phyloP scores from a whole-genome alignment of 2,329 filamentous ascomycete genomes.

The Phyllosticta citribraziliensis region DNA sequence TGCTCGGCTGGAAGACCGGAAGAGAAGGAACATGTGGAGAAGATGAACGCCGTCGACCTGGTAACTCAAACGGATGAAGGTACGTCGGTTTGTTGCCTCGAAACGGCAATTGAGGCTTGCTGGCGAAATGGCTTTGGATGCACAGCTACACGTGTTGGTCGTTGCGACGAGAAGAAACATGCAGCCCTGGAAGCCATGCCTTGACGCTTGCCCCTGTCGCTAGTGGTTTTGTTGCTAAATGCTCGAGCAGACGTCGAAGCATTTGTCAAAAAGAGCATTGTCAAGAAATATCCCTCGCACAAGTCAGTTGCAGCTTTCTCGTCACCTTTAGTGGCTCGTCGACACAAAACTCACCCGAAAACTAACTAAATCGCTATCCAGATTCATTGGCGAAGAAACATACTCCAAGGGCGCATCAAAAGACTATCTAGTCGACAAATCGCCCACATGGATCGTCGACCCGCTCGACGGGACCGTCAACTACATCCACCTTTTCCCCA shows the following conservation, averaged over 20 bases:
- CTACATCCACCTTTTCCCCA: constrained; percentile 70
- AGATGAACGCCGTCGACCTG: constrained; percentile 67
- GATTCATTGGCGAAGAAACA: constrained; percentile 68
- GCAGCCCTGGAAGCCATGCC: background rate
- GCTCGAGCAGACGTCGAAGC: constrained; percentile 55
- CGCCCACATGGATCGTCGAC: constrained; percentile 67
- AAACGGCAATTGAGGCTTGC: background rate
- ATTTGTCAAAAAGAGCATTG: constrained; percentile 55
- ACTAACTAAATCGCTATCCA: constrained; percentile 20
- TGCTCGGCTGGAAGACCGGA: constrained; percentile 31
- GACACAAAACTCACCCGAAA: background rate
- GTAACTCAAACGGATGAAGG: constrained; percentile 69
- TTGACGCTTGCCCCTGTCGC: background rate
- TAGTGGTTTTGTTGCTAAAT: constrained; percentile 7
- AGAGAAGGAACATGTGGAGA: constrained; percentile 46
- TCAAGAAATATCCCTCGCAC: constrained; percentile 53
- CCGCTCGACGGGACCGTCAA: constrained; percentile 73
- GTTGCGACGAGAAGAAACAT: background rate
- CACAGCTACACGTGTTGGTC: background rate
- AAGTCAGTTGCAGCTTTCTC: constrained; percentile 39
- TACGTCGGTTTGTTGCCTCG: constrained; percentile 21
- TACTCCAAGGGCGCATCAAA: constrained; percentile 60
- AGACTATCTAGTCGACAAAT: constrained; percentile 54
- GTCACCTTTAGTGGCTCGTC: background rate
- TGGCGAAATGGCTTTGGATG: background rate